Evolutionary conservation across 176 grass and related monocot genomes (phyloP).

Genomic region (Musa schizocarpa): DNA sequence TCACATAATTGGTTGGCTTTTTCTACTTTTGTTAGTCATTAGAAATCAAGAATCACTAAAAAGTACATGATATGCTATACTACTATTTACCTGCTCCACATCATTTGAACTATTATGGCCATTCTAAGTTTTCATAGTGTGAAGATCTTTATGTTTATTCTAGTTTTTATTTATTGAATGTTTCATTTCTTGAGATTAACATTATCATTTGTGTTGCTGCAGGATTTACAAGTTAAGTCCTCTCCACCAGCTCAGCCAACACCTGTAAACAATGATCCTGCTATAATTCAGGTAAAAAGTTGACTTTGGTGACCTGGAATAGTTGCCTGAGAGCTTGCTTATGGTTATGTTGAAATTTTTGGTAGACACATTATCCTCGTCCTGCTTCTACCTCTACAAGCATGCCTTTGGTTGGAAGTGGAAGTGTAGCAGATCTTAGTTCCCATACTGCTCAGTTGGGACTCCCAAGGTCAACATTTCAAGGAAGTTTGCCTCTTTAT

Average conservation of each 20-base stretch:
- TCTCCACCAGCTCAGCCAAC: slow-evolving; percentile 40
- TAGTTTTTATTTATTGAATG: background rate
- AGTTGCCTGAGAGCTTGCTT: background rate
- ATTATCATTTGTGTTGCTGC: slow-evolving; percentile 20
- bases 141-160: background rate
- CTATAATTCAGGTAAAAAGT: slow-evolving; percentile 66
- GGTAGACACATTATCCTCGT: slow-evolving; percentile 65
- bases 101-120: background rate
- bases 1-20: background rate
- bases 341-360: slow-evolving; percentile 12
- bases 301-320: slow-evolving; percentile 4
- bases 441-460: slow-evolving; percentile 45
- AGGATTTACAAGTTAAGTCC: slow-evolving; percentile 88
- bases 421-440: slow-evolving; percentile 36
- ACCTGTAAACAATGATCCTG: slow-evolving; percentile 64
- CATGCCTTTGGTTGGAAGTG: slow-evolving; percentile 48
- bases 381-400: slow-evolving; percentile 43
- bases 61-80: background rate
- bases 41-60: background rate
- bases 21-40: background rate
- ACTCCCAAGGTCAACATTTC: slow-evolving; percentile 56
- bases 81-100: background rate
- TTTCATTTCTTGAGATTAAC: background rate
- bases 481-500: slow-evolving; percentile 52
- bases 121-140: background rate